Base-by-base conservation (phyloP, 345 rosid genomes). In the Isatis tinctoria region DNA sequence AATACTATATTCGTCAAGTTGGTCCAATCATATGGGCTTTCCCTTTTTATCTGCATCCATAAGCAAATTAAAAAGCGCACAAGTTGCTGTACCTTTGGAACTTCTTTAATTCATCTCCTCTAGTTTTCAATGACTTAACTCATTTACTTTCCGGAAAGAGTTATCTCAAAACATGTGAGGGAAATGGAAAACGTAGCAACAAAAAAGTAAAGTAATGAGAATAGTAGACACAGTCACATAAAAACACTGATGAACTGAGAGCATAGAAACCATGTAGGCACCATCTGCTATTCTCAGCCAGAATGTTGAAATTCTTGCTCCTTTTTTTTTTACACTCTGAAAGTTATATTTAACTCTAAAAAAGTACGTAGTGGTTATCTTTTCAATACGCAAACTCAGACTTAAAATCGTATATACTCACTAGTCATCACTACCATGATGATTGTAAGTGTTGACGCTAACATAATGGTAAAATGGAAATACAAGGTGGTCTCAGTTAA, bases 11-110 rank as follows among this genome's bases (percentile, higher is more conserved):
- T 40, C 45, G 18, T 43, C 64, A 64, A 64, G 70, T 43, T 53
- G 76, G 41, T 73, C 64, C 65, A 44, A 64, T 43, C 71, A 65
- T 65, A 74, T 65, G 35, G 77, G 58, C 30, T 10, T 35, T 33
- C 77, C 71, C 39, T 64, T 64, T 64, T 54, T 35, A 74, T 65
- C 65, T 43, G 71, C 77, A 65, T 44, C 56, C 20, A 53, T 12
- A 45, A 32, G 22, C 58, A 32, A 16, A 73, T 32, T 32, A 22
- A 33, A 56, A 73, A 41, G 70, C 22, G 39, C 30, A 73, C 65
- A 74, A 74, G 77, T 57, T 65, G 66, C 0, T 65, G 40, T 73
- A 65, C 45, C 22, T 33, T 33, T 18, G 59, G n/a, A 56, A 10
- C 64, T 61, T 54, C 36, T 63, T 5, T 11, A 45, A 16, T 74